Base-by-base conservation (phyloP, 2,329 filamentous ascomycete genomes). In the Knoxdaviesia capensis region DNA sequence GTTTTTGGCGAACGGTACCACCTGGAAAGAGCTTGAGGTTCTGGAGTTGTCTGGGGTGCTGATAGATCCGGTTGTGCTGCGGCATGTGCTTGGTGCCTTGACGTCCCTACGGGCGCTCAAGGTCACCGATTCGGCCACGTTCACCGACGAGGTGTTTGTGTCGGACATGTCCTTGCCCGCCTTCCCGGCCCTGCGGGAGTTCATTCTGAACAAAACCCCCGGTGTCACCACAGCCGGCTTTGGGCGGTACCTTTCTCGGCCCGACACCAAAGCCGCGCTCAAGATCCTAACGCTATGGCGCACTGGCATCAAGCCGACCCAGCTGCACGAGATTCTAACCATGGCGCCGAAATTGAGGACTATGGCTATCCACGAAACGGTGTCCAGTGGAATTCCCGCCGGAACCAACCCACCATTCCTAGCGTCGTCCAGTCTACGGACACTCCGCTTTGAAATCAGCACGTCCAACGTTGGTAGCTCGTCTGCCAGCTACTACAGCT, bases 361-460 rank as follows among this genome's bases (percentile, higher is more conserved):
- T 7, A 61, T 77, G 10, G 68, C 69, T 31, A 61, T 74, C 36
- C 65, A 68, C 40, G 59, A 66, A 39, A 63, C 63, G 45, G 66
- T 73, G 20, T 52, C 64, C 11, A 61, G 65, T 3, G 54, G 66
- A 2, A 66, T 77, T 49, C 65, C 67, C 4, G 53, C 59, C n/a
- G 57, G 61, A 10, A 57, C 61, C 1, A 60, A 56, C 11, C 57
- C 65, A 2, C 77, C 75, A 1, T 74, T 75, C 0, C 62, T 94
- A 41, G 59, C 69, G 6, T 92, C 84, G 3, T 64, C 61, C 42
- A 77, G 77, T 10, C 69, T 96, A 20, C 63, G 67, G 49, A 79
- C 74, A 3, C 63, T 96, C 9, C 79, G 88, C 50, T 94, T 78
- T 54, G 88, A 94, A 58, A 82, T 96, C 54, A 79, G 74, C 7